Evolutionary conservation across 164 flowering plant genomes (phyloP), one percentile per base, ranked within the genome.

Genomic region (Annona cherimola): DNA sequence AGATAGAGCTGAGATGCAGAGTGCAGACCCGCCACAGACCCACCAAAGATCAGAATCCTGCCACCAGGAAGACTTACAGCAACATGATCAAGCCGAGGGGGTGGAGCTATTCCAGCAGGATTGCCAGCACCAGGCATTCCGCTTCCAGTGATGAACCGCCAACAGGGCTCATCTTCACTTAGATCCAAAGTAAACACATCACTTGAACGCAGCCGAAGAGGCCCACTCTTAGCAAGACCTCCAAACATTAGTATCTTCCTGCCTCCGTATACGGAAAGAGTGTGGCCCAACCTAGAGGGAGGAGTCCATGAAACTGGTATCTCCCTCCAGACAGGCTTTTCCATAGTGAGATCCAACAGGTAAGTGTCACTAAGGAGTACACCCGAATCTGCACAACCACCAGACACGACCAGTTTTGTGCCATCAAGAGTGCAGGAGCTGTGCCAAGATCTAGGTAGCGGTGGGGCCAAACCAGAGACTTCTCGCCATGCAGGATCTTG

Each of bases 391-490:
- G 97, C 94, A 83, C 98, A 94, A 6, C 98, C 98, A 71, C 98
- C 97, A 43, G 96, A 94, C 62, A 91, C 97, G 5, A 94, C 84
- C 82, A 94, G 77, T 82, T 91, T 90, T n/a, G 93, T 88, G 20
- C 98, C 97, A 76, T 91, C 98, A 61, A 94, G 92, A 11, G 98
- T 91, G 81, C 98, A 94, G 3, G 98, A 94, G 74, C 98, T 94
- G 76, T 94, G 98, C 98, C 98, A 94, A 76, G 98, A 91, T 81
- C 98, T 85, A n/a, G 98, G 96, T 57, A 91, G 84, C 1, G 98
- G 98, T 43, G 95, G 98, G 2, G 89, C 92, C 70, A 88, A 76
- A 16, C 95, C 91, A 42, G 95, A 88, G 16, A 93, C 85, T 77
- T 93, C 98, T 68, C 91, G 90, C 98, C 98, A 93, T 2, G 97